A percentile compares a stretch with the other conserved stretches of the same genome.
These are phyloP conservation scores for Periconia macrospinosa DNA, from an alignment of 2,329 filamentous ascomycete genomes.

Conservation along the genomic window DNA sequence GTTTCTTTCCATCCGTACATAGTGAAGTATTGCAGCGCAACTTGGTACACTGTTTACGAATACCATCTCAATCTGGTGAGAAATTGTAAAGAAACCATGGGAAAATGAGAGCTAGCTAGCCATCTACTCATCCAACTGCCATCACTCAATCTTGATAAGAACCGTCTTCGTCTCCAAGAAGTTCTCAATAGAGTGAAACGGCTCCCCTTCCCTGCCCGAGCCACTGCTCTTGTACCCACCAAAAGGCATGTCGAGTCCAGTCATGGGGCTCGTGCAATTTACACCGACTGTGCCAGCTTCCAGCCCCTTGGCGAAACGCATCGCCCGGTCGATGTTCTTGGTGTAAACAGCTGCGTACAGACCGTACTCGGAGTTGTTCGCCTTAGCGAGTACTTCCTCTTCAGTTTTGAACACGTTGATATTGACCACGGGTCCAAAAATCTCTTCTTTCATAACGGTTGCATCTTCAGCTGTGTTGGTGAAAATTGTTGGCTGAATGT, in stretches of 20 bases:
- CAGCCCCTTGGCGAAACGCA: conserved; percentile 45
- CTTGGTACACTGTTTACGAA: too few relatives aligned
- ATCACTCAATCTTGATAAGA: conserved; percentile 28
- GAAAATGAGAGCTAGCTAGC: too few relatives aligned
- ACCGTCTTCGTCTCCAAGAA: conserved; percentile 41
- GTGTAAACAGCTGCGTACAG: conserved; percentile 86
- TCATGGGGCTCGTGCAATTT: conserved; percentile 43
- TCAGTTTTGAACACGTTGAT: conserved; percentile 76
- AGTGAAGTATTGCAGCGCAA: too few relatives aligned
- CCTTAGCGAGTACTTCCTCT: conserved; percentile 75
- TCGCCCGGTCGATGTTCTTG: conserved; percentile 39
- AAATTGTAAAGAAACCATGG: too few relatives aligned
- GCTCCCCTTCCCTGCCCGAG: conserved; percentile 38
- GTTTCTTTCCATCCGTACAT: too few relatives aligned
- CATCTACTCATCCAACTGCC: too few relatives aligned
- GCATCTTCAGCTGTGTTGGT: conserved; percentile 75
- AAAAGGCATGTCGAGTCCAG: conserved; percentile 42
- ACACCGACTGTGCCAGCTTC: conserved; percentile 46
- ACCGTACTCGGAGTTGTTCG: conserved; percentile 83
- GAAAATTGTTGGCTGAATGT: conserved; percentile 76
- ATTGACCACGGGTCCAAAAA: conserved; percentile 82
- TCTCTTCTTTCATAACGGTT: conserved; percentile 80
- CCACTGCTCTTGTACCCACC: conserved; percentile 46
- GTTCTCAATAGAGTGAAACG: conserved; percentile 32
- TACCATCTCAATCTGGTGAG: too few relatives aligned